Evolutionary conservation across 176 grass and related monocot genomes (phyloP).

Genomic region (Eragrostis curvula): DNA sequence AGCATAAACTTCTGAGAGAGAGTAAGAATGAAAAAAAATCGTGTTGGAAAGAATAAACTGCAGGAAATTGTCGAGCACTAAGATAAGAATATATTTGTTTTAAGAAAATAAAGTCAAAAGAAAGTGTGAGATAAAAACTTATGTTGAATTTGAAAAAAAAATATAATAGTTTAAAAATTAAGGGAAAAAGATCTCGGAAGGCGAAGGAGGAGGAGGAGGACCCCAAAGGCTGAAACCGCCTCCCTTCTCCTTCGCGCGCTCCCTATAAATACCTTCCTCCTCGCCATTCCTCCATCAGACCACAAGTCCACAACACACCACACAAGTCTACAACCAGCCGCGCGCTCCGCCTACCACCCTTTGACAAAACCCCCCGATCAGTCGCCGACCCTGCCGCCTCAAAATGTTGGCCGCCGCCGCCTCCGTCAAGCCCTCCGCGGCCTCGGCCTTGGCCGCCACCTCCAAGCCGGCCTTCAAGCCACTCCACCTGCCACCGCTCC

Average conservation of each 20-base stretch:
- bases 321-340: too few relatives aligned
- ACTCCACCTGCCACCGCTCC: slow-evolving; percentile 48
- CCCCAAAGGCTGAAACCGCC: slow-evolving; percentile 7
- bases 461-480: slow-evolving; percentile 40
- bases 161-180: too few relatives aligned
- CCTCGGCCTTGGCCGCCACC: neutral
- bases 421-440: slow-evolving; percentile 43
- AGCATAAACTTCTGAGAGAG: too few relatives aligned
- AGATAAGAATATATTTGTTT: too few relatives aligned
- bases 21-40: too few relatives aligned
- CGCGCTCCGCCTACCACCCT: too few relatives aligned
- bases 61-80: too few relatives aligned
- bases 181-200: too few relatives aligned
- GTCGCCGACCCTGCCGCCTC: neutral
- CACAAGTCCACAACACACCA: neutral
- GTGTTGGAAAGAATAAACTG: too few relatives aligned
- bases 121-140: too few relatives aligned
- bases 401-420: slow-evolving; percentile 44
- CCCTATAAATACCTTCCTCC: slow-evolving; percentile 47
- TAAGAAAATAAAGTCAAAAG: too few relatives aligned
- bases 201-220: neutral
- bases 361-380: neutral
- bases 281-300: neutral
- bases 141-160: too few relatives aligned
- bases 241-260: slow-evolving; percentile 27